A percentile compares a stretch with the other conserved stretches of the same genome.
Conservation (phyloP, 106 monocot species). For the Dactylorhiza incarnata region DNA sequence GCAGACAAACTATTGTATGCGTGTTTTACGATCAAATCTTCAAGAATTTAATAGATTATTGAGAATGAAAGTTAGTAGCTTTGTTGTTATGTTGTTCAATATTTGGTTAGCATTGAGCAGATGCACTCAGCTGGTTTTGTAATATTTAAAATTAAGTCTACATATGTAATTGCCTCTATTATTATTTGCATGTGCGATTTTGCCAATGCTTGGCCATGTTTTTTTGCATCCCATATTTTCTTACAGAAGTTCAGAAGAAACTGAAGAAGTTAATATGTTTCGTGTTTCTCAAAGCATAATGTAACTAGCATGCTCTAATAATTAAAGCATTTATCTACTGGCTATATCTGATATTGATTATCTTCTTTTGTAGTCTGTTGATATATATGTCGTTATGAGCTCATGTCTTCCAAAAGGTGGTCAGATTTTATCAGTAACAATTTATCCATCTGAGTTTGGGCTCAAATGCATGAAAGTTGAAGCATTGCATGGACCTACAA, state of each 20-base stretch:
- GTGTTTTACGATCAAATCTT: no score
- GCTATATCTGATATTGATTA: constrained; percentile 7
- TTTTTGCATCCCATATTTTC: not conserved
- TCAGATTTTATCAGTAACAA: constrained; percentile 46
- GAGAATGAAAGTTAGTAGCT: no score
- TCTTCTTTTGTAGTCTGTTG: constrained; percentile 56
- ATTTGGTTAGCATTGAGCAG: no score
- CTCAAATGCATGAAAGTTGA: constrained; percentile 82
- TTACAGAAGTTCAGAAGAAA: not conserved
- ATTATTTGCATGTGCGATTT: not conserved
- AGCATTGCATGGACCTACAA: constrained; percentile 54
- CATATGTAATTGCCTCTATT: not conserved
- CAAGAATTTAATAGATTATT: no score
- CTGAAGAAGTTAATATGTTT: not conserved
- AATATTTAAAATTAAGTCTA: no score
- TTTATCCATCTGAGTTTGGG: constrained; percentile 93
- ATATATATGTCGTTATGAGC: constrained; percentile 81
- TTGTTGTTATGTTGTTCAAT: no score
- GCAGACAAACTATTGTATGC: no score
- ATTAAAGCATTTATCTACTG: not conserved
- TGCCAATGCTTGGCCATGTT: not conserved
- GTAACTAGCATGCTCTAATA: not conserved
- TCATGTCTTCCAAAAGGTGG: constrained; percentile 91
- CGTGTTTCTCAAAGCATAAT: not conserved
- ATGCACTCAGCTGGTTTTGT: no score